Conservation (phyloP, 495 filamentous ascomycete genomes). For the Talaromyces nanjingensis region DNA sequence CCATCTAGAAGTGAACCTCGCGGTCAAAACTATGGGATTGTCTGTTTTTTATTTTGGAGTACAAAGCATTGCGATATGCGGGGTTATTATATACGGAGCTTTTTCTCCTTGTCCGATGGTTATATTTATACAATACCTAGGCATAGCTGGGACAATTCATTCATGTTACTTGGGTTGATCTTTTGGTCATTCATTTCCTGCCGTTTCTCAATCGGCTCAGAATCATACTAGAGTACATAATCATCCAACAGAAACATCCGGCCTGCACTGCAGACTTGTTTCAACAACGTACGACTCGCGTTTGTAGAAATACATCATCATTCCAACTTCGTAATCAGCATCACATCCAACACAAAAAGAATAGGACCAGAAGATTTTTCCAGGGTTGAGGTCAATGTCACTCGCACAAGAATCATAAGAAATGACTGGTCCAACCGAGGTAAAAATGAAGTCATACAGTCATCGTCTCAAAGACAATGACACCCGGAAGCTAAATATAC, state of each 20-base stretch:
- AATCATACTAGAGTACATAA: not conserved
- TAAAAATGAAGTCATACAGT: not conserved
- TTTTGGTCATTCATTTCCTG: not conserved
- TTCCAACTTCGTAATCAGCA: not conserved
- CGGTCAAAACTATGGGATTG: not conserved
- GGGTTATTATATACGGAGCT: not conserved
- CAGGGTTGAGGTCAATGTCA: not conserved
- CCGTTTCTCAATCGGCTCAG: not conserved
- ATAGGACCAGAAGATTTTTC: not conserved
- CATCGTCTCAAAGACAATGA: not conserved
- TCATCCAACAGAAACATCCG: not conserved
- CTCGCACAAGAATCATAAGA: not conserved
- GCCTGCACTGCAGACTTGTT: not conserved
- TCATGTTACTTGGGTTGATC: not conserved
- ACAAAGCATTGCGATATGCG: not conserved
- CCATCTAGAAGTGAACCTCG: conserved; percentile 1
- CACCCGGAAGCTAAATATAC: not conserved
- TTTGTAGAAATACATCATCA: not conserved
- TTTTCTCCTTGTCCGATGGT: not conserved
- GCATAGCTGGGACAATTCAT: not conserved
- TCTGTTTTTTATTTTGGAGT: not conserved
- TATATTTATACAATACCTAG: not conserved
- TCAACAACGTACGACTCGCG: no score
- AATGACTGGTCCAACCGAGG: not conserved
- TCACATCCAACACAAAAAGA: not conserved